A percentile compares a stretch with the other conserved stretches of the same genome.
Evolutionary conservation across 805 yeast species (phyloP).

Genomic region (Candida sonorensis): DNA sequence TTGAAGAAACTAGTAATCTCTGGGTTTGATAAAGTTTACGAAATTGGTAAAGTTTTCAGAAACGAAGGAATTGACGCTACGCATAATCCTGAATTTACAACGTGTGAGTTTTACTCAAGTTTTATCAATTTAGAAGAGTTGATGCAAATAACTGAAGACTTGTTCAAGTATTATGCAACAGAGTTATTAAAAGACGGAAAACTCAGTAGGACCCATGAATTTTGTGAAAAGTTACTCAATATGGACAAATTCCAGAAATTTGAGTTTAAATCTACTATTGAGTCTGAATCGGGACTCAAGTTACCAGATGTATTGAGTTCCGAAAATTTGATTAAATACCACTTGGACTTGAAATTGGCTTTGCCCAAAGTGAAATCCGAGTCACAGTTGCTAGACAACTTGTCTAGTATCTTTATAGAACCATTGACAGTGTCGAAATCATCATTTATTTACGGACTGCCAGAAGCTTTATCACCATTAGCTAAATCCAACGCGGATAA

Average conservation of each 20-base stretch:
- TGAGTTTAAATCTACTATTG: slow-evolving; percentile 66
- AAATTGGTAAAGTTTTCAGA: slow-evolving; percentile 78
- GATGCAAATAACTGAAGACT: slow-evolving; percentile 53
- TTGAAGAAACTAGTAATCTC: slow-evolving; percentile 73
- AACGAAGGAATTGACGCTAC: slow-evolving; percentile 92
- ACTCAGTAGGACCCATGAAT: slow-evolving; percentile 16
- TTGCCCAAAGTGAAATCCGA: slow-evolving; percentile 39
- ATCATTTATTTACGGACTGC: slow-evolving; percentile 74
- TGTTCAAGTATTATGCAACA: slow-evolving; percentile 38
- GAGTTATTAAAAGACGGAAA: slow-evolving; percentile 21
- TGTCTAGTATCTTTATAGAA: slow-evolving; percentile 60
- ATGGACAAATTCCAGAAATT: slow-evolving; percentile 32
- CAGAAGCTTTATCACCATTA: slow-evolving; percentile 78
- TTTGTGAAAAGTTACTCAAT: slow-evolving; percentile 12
- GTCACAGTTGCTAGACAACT: slow-evolving; percentile 55
- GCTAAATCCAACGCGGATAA: slow-evolving; percentile 57
- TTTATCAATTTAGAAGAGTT: slow-evolving; percentile 62
- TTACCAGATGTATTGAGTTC: slow-evolving; percentile 42
- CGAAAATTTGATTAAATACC: slow-evolving; percentile 35
- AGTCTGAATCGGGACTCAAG: slow-evolving; percentile 38
- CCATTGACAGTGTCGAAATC: slow-evolving; percentile 53
- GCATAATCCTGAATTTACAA: slow-evolving; percentile 91
- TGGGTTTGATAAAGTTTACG: slow-evolving; percentile 84
- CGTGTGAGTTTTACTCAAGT: slow-evolving; percentile 82
- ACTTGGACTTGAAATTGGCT: slow-evolving; percentile 28